Percentiles rank a stretch among this genome's conserved stretches.
Conservation (phyloP, 2,329 filamentous ascomycete genomes). For the Penicillium janthinellum region DNA sequence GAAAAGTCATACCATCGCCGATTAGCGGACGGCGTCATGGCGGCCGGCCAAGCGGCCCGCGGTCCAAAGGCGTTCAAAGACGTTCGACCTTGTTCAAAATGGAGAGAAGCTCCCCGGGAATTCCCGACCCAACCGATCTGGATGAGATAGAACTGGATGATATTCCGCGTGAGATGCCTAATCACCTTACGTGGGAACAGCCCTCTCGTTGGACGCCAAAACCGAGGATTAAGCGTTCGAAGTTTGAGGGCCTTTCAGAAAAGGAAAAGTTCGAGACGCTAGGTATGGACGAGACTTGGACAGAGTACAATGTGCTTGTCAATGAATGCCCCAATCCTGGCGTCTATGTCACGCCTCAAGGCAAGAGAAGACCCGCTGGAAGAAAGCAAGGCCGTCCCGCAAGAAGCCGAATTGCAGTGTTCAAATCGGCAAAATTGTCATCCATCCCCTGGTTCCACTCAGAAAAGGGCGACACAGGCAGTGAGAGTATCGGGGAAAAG, state of each 20-base stretch:
- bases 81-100: constrained; percentile 16
- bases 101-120: constrained; percentile 7
- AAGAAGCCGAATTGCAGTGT: constrained; percentile 43
- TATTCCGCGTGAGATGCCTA: background rate
- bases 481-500: background rate
- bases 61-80: constrained; percentile 2
- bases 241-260: constrained; percentile 36
- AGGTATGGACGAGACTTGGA: constrained; percentile 46
- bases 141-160: constrained; percentile 1
- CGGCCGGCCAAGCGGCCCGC: constrained; percentile 22
- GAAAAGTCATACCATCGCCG: constrained; percentile 12
- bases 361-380: constrained; percentile 41
- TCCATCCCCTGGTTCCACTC: constrained; percentile 40
- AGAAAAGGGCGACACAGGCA: constrained; percentile 13
- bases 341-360: constrained; percentile 45
- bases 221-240: constrained; percentile 15
- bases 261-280: constrained; percentile 42
- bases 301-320: constrained; percentile 41
- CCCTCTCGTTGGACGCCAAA: constrained; percentile 17
- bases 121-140: constrained; percentile 13
- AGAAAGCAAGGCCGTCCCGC: constrained; percentile 42
- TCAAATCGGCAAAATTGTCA: constrained; percentile 38
- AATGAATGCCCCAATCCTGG: constrained; percentile 43
- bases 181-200: background rate
- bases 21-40: constrained; percentile 8